A percentile compares a stretch with the other conserved stretches of the same genome.
phyloP scores from a whole-genome alignment of 768 basidiomycete species.

The Solioccasus polychromus region DNA sequence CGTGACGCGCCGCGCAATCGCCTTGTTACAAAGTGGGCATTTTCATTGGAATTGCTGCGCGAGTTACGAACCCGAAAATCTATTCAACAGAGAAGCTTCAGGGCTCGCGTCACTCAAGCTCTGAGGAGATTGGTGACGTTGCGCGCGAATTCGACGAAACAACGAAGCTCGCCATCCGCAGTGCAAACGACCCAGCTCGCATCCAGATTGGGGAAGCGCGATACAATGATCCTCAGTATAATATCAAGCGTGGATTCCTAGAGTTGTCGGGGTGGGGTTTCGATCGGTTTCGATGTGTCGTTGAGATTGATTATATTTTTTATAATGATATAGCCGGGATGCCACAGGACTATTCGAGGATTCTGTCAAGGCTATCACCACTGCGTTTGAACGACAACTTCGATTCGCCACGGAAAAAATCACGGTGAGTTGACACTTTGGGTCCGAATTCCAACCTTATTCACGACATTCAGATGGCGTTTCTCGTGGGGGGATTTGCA shows the following conservation, averaged over 20 bases:
- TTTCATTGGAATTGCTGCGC: neutral
- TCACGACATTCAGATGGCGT: conserved; percentile 3
- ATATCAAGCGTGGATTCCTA: conserved; percentile 5
- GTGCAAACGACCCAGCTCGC: conserved; percentile 5
- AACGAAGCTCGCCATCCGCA: conserved; percentile 6
- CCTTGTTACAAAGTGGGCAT: conserved; percentile 34
- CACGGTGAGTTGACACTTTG: neutral
- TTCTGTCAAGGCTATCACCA: conserved; percentile 6
- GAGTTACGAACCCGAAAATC: neutral
- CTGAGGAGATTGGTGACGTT: conserved; percentile 2
- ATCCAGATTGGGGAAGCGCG: conserved; percentile 5
- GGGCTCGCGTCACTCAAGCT: conserved; percentile 1
- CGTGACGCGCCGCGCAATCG: conserved; percentile 39
- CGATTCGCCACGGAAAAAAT: neutral
- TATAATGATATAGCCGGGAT: neutral
- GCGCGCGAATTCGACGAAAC: conserved; percentile 6
- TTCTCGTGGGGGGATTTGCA: conserved; percentile 12
- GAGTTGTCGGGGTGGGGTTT: conserved; percentile 11
- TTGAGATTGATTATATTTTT: neutral
- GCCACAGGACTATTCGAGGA: conserved; percentile 9
- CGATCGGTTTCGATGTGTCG: neutral
- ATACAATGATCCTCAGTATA: neutral
- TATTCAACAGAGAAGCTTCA: conserved; percentile 5
- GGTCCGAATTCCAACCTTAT: neutral
- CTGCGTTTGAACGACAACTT: conserved; percentile 10